Evolutionary conservation across 495 filamentous ascomycete genomes (phyloP).

Genomic region (Physcia stellaris): DNA sequence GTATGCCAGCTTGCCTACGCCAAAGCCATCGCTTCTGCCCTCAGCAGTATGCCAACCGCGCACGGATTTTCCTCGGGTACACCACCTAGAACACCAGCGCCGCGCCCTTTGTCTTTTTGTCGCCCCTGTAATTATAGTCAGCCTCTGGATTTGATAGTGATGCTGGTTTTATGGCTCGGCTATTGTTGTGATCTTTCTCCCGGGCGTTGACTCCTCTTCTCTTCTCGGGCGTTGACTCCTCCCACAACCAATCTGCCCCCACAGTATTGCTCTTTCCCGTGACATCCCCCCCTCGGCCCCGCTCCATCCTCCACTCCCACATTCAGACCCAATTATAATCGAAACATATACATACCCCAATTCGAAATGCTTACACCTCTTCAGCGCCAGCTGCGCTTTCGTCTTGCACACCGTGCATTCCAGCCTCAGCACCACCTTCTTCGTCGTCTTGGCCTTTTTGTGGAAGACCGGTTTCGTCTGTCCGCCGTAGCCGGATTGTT

Average conservation of each 20-base stretch:
- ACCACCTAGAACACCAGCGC: conserved; percentile 97
- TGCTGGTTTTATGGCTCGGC: no score
- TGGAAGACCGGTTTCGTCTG: conserved; percentile 99
- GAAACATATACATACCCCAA: conserved; percentile 58
- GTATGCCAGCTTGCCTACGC: no score
- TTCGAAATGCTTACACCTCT: conserved; percentile 99
- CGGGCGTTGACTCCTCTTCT: no score
- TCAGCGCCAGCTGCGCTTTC: conserved; percentile 94
- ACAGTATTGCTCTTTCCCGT: not conserved
- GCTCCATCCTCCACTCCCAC: conserved; percentile 1
- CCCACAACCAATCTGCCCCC: no score
- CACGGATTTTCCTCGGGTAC: no score
- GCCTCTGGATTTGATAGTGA: no score
- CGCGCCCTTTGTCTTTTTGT: conserved; percentile 99
- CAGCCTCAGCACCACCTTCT: conserved; percentile 97
- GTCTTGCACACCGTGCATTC: conserved; percentile 96
- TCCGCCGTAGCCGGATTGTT: conserved; percentile 99
- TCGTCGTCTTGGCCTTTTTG: conserved; percentile 99
- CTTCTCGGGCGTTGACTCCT: no score
- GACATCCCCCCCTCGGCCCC: not conserved
- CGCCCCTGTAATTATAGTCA: conserved; percentile 79
- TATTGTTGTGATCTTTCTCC: no score
- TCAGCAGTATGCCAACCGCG: no score
- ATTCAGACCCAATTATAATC: not conserved
- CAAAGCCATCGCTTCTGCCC: no score